Evolutionary conservation across 2,329 filamentous ascomycete genomes (phyloP).

Genomic region (Aspergillus sp.): DNA sequence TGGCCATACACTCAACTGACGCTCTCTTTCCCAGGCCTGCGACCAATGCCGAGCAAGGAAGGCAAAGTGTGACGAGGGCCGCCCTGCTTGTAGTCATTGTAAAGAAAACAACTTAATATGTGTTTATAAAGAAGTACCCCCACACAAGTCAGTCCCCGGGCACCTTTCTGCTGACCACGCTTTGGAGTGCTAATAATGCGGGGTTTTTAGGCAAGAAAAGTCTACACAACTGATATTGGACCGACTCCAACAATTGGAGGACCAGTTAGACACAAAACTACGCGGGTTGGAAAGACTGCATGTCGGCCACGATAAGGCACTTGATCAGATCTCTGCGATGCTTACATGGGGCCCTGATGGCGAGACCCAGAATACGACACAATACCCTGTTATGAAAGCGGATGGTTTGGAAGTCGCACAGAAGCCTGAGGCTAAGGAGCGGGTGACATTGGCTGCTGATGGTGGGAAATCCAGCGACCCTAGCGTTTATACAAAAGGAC

Average conservation of each 20-base stretch:
- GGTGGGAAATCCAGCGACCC: slow-evolving; percentile 2
- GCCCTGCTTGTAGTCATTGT: slow-evolving; percentile 79
- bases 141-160: slow-evolving; percentile 75
- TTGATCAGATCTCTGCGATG: slow-evolving; percentile 10
- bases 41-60: slow-evolving; percentile 85
- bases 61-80: slow-evolving; percentile 86
- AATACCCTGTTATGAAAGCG: slow-evolving; percentile 27
- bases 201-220: slow-evolving; percentile 39
- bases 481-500: slow-evolving; percentile 5
- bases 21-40: slow-evolving; percentile 65
- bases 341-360: slow-evolving; percentile 1
- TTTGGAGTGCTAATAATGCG: slow-evolving; percentile 2
- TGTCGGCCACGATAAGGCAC: slow-evolving; percentile 16
- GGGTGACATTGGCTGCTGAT: neutral
- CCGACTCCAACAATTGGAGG: slow-evolving; percentile 32
- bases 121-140: slow-evolving; percentile 86
- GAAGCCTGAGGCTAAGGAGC: slow-evolving; percentile 17
- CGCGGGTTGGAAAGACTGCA: slow-evolving; percentile 19
- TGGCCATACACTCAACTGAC: neutral
- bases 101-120: slow-evolving; percentile 81
- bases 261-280: slow-evolving; percentile 28
- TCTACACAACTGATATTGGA: slow-evolving; percentile 40
- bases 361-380: slow-evolving; percentile 15
- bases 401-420: slow-evolving; percentile 15
- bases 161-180: neutral